Evolutionary conservation across 1,139 yeast genomes (phyloP), one percentile per base, ranked within the genome.

Genomic region (Protomyces macrosporus): DNA sequence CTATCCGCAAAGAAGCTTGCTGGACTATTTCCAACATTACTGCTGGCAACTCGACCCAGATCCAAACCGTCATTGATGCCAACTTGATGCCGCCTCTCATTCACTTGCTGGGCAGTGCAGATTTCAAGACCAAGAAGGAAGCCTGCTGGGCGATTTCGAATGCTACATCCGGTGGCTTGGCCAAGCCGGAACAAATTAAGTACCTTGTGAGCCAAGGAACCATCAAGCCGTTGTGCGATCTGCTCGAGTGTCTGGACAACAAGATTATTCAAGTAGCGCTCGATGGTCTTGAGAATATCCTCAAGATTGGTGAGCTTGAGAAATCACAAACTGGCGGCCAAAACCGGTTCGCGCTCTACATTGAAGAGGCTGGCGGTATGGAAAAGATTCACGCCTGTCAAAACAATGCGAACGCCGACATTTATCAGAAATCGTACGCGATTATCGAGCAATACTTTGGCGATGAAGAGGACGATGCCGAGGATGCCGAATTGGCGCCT

Each of bases 71-170:
- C 63, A 90, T 93, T 72, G 97, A 91, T 75, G 87, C 93, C 68
- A 93, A 93, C 78, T 82, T 93, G 75, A 86, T 93, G 69, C 98
- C 98, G 54, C 97, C 93, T 68, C 84, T 95, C 69, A 86, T 93
- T 72, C 86, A 90, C 75, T 80, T 93, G 71, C 81, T 93, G 73
- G 78, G 82, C 54, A 81, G 83, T 65, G 97, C 96, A 68, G 98
- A 93, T 73, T 91, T 90, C 80, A 90, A 90, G 79, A 93, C 98
- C 53, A 88, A 90, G 76, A 93, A 93, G 77, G 98, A 93, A 79
- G 98, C 98, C 9, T 91, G 98, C 80, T 93, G 98, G 98, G 98
- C 98, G 45, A 88, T 93, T 71, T 90, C 98, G 42, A 93, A 93
- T 75, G 98, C 98, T 53, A 88, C 97, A 23, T 88, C 97, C 23